Conservation (phyloP, 495 filamentous ascomycete species). For the Daldinia grandis region DNA sequence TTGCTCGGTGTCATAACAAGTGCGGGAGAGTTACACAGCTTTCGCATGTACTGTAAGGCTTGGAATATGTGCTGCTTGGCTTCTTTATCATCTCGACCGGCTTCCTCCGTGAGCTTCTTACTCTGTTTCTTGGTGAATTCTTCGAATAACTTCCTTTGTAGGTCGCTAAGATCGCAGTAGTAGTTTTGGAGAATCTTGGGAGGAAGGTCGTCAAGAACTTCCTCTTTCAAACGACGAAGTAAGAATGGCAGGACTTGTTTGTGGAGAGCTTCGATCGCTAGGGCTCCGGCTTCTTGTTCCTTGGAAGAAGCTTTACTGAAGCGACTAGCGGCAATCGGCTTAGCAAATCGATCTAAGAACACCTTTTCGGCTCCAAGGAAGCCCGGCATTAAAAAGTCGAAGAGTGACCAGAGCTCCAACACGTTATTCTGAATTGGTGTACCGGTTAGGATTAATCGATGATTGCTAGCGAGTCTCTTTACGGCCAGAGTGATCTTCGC, state of each 20-base stretch:
- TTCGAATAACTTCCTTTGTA: slow-evolving; percentile 94
- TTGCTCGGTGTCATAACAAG: slow-evolving; percentile 94
- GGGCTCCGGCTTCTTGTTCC: slow-evolving; percentile 94
- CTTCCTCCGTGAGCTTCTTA: slow-evolving; percentile 79
- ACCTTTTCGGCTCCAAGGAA: slow-evolving; percentile 99
- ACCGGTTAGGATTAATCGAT: slow-evolving; percentile 93
- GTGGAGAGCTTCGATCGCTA: slow-evolving; percentile 95
- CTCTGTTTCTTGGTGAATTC: slow-evolving; percentile 94
- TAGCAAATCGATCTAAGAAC: slow-evolving; percentile 95
- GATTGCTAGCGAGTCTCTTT: slow-evolving; percentile 86
- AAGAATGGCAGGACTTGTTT: slow-evolving; percentile 98
- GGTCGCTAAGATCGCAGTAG: slow-evolving; percentile 96
- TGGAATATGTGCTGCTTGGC: slow-evolving; percentile 99
- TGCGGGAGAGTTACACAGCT: slow-evolving; percentile 96
- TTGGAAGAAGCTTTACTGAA: slow-evolving; percentile 97
- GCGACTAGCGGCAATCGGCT: slow-evolving; percentile 93
- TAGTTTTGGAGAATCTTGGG: slow-evolving; percentile 99
- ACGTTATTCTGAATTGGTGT: slow-evolving; percentile 99
- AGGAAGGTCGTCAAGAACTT: slow-evolving; percentile 93
- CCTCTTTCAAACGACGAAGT: slow-evolving; percentile 95
- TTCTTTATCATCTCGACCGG: slow-evolving; percentile 80
- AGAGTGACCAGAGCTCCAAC: slow-evolving; percentile 97
- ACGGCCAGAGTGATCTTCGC: slow-evolving; percentile 92
- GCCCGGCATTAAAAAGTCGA: slow-evolving; percentile 98
- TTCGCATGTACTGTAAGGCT: slow-evolving; percentile 98